Evolutionary conservation across 495 filamentous ascomycete species (phyloP), one percentile per base, ranked within the genome.

Genomic region (Aspergillus ostianus): DNA sequence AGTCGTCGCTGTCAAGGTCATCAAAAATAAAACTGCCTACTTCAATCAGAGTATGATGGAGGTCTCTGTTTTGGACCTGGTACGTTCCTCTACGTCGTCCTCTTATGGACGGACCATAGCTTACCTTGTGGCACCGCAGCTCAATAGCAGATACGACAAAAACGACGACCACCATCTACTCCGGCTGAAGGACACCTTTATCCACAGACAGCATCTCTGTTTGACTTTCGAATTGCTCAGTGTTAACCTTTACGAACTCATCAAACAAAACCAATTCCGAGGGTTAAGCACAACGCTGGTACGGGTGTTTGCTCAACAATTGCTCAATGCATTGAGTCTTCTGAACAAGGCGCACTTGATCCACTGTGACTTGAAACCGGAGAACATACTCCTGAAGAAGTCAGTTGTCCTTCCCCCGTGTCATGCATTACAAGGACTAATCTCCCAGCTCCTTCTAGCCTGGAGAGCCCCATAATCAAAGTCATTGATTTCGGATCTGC

Each of bases 21-120:
- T 99, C 77, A 99, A 99, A 74, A 99, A 99, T 72, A 86, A 95
- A 71, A 98, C 94, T 0, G 95, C 95, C 18, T 99, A 99, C 68
- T 99, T 99, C 80, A 99, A 99, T 68, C 95, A 99, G 73, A 99
- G 95, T 72, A 99, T 99, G 95, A 99, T 99, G 95, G 95, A 99
- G 67, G 95, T 99, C 27, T 99, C 95, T 8, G 95, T 99, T 8
- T 78, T 99, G 29, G 95, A 99, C 73, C 70, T 99, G 81, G 93
- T 97, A 83, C 59, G 87, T 45, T 29, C 21, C 61, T 51, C 18
- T 44, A 18, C 23, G 17, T 15, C 44, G 18, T 7, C 44, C 17
- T 21, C 15, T 51, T 17, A 10, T 49, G 17, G 47, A 27, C 64
- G 17, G 47, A 27, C 64, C 57, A 70, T 78, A 54, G 80, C 46